Percentiles rank a stretch among this genome's conserved stretches.
Conservation (phyloP, 1,139 yeast species). For the Kurtzmaniella quercitrusa region DNA sequence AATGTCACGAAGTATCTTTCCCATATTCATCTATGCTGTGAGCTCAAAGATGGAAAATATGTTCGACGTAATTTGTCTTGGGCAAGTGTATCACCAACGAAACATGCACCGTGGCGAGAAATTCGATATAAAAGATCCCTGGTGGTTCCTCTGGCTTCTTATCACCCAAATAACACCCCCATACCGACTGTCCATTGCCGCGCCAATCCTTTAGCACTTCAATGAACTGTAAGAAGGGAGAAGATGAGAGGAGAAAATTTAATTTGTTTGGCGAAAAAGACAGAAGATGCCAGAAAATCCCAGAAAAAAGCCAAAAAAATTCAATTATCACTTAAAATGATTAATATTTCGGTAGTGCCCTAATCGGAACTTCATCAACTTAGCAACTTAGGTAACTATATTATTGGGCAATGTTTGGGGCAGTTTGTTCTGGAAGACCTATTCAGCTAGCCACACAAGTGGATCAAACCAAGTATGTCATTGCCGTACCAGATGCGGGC, state of each 20-base stretch:
- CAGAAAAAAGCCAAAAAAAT: too few species aligned
- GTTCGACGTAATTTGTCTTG: conserved; percentile 66
- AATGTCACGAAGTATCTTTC: conserved; percentile 76
- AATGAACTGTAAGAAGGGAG: not conserved
- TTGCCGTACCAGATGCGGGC: conserved; percentile 57
- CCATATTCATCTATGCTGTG: conserved; percentile 65
- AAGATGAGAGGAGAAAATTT: not conserved
- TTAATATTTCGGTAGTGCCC: not conserved
- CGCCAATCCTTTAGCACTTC: not conserved
- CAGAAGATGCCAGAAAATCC: too few species aligned
- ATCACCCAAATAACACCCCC: conserved; percentile 14
- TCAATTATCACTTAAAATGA: not conserved
- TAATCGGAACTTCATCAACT: not conserved
- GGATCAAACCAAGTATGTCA: conserved; percentile 60
- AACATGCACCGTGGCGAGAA: not conserved
- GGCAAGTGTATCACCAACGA: conserved; percentile 51
- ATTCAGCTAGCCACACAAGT: conserved; percentile 57
- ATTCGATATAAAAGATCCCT: not conserved
- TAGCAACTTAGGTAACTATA: not conserved
- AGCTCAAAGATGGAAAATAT: conserved; percentile 75
- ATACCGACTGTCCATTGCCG: not conserved
- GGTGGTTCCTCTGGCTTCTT: conserved; percentile 15
- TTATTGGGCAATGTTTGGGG: conserved; percentile 41
- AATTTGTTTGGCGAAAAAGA: too few species aligned
- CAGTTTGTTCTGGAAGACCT: conserved; percentile 56